Conservation (phyloP, 805 yeast genomes). For the Barnettozyma sp. region DNA sequence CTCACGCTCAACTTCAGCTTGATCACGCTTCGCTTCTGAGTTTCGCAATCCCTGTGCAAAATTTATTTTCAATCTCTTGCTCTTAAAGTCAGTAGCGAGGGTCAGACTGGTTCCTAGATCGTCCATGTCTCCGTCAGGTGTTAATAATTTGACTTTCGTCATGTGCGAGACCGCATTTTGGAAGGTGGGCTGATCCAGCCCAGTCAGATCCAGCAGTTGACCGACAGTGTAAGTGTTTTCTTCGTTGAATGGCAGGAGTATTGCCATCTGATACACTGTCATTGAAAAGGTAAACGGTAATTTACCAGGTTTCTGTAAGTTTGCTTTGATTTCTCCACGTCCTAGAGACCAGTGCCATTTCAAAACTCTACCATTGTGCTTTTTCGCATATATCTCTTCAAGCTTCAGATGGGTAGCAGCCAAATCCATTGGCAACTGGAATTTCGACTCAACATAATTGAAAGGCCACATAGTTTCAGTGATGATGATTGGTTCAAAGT, state of each 20-base stretch:
- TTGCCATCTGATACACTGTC: constrained; percentile 81
- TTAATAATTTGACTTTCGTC: constrained; percentile 67
- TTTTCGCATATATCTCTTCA: constrained; percentile 57
- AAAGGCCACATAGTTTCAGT: constrained; percentile 91
- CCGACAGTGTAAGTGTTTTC: constrained; percentile 50
- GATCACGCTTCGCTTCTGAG: constrained; percentile 56
- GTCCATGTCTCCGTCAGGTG: constrained; percentile 51
- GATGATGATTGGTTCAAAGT: constrained; percentile 68
- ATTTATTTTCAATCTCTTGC: constrained; percentile 77
- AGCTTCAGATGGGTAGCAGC: constrained; percentile 58
- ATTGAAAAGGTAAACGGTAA: constrained; percentile 78
- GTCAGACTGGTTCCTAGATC: constrained; percentile 55
- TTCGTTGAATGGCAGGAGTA: constrained; percentile 77
- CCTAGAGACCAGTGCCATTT: constrained; percentile 96
- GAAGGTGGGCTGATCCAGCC: constrained; percentile 55
- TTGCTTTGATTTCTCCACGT: constrained; percentile 85
- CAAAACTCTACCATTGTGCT: constrained; percentile 81
- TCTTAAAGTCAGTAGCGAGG: constrained; percentile 74
- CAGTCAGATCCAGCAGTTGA: constrained; percentile 61
- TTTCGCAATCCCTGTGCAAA: constrained; percentile 53
- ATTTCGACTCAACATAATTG: constrained; percentile 31
- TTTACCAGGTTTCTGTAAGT: constrained; percentile 71
- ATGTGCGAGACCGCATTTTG: constrained; percentile 76
- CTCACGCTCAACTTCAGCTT: constrained; percentile 69
- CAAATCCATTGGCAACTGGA: constrained; percentile 63